These are phyloP conservation scores for Parmelia sp. DNA, from an alignment of 495 filamentous ascomycete genomes.

Conservation along the genomic window DNA sequence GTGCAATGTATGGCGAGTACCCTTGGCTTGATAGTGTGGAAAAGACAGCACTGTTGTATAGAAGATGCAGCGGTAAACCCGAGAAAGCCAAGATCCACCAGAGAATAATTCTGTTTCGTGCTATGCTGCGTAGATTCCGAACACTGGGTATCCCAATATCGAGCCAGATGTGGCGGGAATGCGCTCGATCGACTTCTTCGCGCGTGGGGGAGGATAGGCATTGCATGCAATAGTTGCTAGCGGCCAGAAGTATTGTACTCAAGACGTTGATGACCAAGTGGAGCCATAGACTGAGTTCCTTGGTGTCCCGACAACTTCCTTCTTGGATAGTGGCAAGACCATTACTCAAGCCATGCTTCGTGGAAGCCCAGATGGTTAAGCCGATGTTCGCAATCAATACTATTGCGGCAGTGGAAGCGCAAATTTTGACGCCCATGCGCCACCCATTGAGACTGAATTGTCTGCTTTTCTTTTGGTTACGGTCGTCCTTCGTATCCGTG, in stretches of 20 bases:
- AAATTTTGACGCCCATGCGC: constrained; percentile 15
- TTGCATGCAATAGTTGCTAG: constrained; percentile 37
- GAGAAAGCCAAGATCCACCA: constrained; percentile 19
- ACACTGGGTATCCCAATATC: constrained; percentile 23
- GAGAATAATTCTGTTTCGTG: constrained; percentile 3
- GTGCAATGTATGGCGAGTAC: neutral
- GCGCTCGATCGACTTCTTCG: constrained; percentile 36
- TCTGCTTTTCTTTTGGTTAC: neutral
- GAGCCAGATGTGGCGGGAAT: constrained; percentile 31
- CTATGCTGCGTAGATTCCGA: constrained; percentile 15
- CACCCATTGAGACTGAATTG: constrained; percentile 21
- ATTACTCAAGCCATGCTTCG: neutral
- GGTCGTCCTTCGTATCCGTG: neutral
- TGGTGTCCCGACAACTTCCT: constrained; percentile 28
- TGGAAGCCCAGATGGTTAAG: constrained; percentile 13
- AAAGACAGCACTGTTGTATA: constrained; percentile 30
- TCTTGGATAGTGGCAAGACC: constrained; percentile 19
- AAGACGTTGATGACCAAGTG: constrained; percentile 38
- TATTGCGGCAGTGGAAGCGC: constrained; percentile 8
- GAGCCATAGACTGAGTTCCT: constrained; percentile 26
- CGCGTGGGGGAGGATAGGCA: constrained; percentile 27
- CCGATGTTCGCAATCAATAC: constrained; percentile 20
- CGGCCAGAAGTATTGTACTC: constrained; percentile 35
- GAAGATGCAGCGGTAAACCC: constrained; percentile 14
- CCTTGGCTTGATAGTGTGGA: constrained; percentile 30